Evolutionary conservation across 2,329 filamentous ascomycete species (phyloP).

Genomic region (Neurospora sp.): DNA sequence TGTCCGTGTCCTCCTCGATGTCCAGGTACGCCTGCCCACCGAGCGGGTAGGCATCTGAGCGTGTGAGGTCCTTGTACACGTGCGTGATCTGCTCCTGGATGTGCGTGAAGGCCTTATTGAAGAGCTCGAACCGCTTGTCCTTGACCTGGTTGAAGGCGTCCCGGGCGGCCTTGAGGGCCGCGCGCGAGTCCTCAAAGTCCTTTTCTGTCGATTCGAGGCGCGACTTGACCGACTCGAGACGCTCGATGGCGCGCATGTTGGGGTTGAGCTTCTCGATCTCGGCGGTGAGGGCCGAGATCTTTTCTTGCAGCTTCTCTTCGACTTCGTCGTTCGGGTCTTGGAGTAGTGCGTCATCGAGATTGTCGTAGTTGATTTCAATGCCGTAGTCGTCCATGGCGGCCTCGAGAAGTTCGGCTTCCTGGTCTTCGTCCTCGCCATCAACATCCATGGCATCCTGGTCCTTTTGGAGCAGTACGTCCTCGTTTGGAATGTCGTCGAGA

Average conservation of each 20-base stretch:
- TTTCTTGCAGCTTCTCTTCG: constrained; percentile 69
- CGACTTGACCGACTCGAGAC: constrained; percentile 74
- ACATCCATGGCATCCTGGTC: constrained; percentile 90
- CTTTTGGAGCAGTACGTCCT: constrained; percentile 65
- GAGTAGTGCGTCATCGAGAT: constrained; percentile 65
- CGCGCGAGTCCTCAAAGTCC: constrained; percentile 80
- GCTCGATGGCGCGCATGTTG: constrained; percentile 92
- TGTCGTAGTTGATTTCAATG: constrained; percentile 78
- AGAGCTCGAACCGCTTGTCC: constrained; percentile 74
- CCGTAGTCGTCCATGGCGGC: constrained; percentile 78
- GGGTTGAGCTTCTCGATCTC: constrained; percentile 92
- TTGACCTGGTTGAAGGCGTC: constrained; percentile 65
- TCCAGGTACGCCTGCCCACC: constrained; percentile 84
- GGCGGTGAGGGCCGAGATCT: constrained; percentile 61
- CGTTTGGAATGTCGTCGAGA: constrained; percentile 77
- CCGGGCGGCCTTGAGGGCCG: constrained; percentile 46
- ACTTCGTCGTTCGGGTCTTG: constrained; percentile 62
- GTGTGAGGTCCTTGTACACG: constrained; percentile 92
- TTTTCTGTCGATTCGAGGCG: constrained; percentile 76
- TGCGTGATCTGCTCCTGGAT: constrained; percentile 90
- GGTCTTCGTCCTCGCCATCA: constrained; percentile 57
- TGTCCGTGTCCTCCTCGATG: constrained; percentile 87
- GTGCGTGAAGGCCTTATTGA: constrained; percentile 90
- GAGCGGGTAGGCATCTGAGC: constrained; percentile 83
- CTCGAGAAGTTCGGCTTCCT: constrained; percentile 49